Evolutionary conservation across 2,329 filamentous ascomycete species (phyloP).

Genomic region (Coniochaeta sp.): DNA sequence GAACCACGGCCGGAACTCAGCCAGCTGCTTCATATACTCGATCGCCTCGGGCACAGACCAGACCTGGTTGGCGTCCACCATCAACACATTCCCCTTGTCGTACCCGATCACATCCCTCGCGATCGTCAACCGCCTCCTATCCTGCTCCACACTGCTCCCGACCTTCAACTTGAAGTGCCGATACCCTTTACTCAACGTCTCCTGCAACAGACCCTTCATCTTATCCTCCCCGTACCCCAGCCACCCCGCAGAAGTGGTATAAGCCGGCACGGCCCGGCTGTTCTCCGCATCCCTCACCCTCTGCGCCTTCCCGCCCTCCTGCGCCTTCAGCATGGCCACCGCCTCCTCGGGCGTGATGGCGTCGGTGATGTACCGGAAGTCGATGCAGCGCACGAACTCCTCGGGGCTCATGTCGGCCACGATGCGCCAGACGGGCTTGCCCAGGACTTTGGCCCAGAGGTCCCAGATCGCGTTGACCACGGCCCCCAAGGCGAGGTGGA

Average conservation of each 20-base stretch:
- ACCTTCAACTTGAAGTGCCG: constrained; percentile 90
- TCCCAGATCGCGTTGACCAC: constrained; percentile 93
- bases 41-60: constrained; percentile 90
- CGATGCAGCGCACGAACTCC: constrained; percentile 80
- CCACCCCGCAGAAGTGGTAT: constrained; percentile 88
- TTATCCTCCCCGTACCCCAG: constrained; percentile 85
- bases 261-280: constrained; percentile 75
- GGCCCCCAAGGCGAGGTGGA: constrained; percentile 82
- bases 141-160: constrained; percentile 64
- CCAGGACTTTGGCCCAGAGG: constrained; percentile 82
- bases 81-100: constrained; percentile 75
- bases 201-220: constrained; percentile 66
- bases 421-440: constrained; percentile 85
- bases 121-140: constrained; percentile 63
- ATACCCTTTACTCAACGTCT: constrained; percentile 73
- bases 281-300: constrained; percentile 67
- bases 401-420: constrained; percentile 86
- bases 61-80: constrained; percentile 91
- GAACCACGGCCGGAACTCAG: constrained; percentile 84
- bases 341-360: constrained; percentile 85
- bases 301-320: constrained; percentile 60
- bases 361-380: constrained; percentile 92
- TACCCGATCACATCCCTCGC: constrained; percentile 76
- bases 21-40: constrained; percentile 74
- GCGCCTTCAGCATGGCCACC: constrained; percentile 58